phyloP scores from a whole-genome alignment of 257 asterid genomes.

The Jaltomata sinuosa region DNA sequence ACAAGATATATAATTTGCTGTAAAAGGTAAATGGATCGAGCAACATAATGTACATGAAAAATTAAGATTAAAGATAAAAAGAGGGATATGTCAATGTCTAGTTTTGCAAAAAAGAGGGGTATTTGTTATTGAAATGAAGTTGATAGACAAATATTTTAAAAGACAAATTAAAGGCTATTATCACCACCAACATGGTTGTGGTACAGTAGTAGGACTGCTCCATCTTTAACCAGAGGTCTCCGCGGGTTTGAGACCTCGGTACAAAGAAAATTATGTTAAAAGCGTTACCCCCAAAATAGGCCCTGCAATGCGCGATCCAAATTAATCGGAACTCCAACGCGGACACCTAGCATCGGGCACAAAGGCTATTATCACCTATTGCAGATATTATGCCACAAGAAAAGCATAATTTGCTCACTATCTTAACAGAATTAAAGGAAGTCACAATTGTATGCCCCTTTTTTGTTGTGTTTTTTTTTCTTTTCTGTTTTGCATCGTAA shows the following conservation, averaged over 20 bases:
- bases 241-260: no score
- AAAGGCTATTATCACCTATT: conserved; percentile 2
- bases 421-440: conserved; percentile 20
- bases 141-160: neutral
- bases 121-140: neutral
- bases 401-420: conserved; percentile 14
- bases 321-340: no score
- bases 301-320: no score
- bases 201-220: no score
- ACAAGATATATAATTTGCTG: neutral
- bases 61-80: neutral
- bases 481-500: conserved; percentile 13
- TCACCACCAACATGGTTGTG: no score
- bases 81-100: neutral
- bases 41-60: neutral
- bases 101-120: neutral
- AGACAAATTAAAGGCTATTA: conserved; percentile 9
- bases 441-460: conserved; percentile 16
- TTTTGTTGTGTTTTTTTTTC: neutral
- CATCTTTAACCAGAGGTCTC: no score
- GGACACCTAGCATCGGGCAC: no score
- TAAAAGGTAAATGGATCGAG: neutral
- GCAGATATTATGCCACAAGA: conserved; percentile 28
- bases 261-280: no score
- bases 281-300: no score